phyloP scores from a whole-genome alignment of 805 yeast genomes.

The Myxozyma udenii region DNA sequence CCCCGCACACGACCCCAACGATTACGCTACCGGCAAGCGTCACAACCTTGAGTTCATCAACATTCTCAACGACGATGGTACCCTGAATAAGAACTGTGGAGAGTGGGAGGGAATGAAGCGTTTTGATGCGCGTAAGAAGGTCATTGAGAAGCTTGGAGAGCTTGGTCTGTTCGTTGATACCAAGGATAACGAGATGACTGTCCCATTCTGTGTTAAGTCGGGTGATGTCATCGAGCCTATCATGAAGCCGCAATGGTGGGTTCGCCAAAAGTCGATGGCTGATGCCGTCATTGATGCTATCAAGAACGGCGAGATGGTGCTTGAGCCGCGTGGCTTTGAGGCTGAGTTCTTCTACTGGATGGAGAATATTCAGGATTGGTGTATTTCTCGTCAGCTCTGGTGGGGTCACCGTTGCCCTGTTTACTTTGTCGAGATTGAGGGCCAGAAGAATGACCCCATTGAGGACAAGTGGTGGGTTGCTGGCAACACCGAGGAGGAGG shows the following conservation, averaged over 20 bases:
- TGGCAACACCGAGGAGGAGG: constrained; percentile 80
- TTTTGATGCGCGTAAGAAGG: constrained; percentile 86
- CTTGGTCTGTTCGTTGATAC: constrained; percentile 77
- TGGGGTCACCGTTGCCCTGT: constrained; percentile 99
- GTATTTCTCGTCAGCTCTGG: constrained; percentile 92
- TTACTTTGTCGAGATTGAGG: constrained; percentile 80
- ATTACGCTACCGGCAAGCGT: constrained; percentile 95
- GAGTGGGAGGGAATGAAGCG: constrained; percentile 88
- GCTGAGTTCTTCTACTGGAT: constrained; percentile 94
- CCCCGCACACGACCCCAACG: constrained; percentile 97
- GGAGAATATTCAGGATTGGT: constrained; percentile 97
- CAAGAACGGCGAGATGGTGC: constrained; percentile 70
- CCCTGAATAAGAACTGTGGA: constrained; percentile 87
- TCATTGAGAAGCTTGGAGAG: constrained; percentile 73
- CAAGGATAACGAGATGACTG: constrained; percentile 91
- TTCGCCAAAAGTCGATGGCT: constrained; percentile 85
- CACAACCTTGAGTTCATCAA: constrained; percentile 82
- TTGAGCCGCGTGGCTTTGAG: constrained; percentile 86
- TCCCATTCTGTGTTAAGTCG: constrained; percentile 92
- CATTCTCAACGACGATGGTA: constrained; percentile 89
- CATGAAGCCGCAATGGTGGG: constrained; percentile 99
- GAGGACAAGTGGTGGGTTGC: constrained; percentile 86
- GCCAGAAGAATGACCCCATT: constrained; percentile 54
- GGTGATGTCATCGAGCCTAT: constrained; percentile 96
- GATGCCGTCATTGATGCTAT: constrained; percentile 82